A percentile compares a stretch with the other conserved stretches of the same genome.
Evolutionary conservation across 805 yeast genomes (phyloP).

Genomic region (Schwanniomyces occidentalis): DNA sequence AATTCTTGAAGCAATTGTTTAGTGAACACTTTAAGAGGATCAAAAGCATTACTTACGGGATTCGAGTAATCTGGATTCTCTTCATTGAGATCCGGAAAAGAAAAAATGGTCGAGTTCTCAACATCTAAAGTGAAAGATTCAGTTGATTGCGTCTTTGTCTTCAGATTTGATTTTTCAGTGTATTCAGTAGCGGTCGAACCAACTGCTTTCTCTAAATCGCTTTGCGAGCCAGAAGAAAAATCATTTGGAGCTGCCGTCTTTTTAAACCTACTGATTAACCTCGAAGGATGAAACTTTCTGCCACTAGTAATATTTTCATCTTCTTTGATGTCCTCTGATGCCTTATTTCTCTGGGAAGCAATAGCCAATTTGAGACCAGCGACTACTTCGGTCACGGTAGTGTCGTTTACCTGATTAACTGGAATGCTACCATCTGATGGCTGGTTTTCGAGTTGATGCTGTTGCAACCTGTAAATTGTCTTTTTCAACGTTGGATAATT

Average conservation of each 20-base stretch:
- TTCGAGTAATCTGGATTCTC: slow-evolving; percentile 6
- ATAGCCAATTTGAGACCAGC: slow-evolving; percentile 6
- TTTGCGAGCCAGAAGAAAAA: neutral
- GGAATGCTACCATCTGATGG: slow-evolving; percentile 26
- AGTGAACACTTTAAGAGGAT: slow-evolving; percentile 45
- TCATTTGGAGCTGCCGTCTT: slow-evolving; percentile 1
- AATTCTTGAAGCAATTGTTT: slow-evolving; percentile 49
- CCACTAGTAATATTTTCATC: slow-evolving; percentile 1
- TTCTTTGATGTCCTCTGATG: neutral
- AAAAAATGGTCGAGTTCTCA: slow-evolving; percentile 17
- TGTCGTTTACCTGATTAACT: slow-evolving; percentile 17
- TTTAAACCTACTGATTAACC: slow-evolving; percentile 9
- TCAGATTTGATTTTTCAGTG: too few relatives aligned
- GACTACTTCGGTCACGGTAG: slow-evolving; percentile 31
- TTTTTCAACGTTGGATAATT: slow-evolving; percentile 54
- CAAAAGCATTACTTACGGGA: slow-evolving; percentile 11
- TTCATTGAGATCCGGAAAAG: slow-evolving; percentile 8
- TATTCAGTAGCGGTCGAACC: slow-evolving; percentile 7
- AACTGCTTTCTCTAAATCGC: slow-evolving; percentile 3
- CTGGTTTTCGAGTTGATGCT: slow-evolving; percentile 27
- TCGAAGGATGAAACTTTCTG: slow-evolving; percentile 5
- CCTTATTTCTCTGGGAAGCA: slow-evolving; percentile 1
- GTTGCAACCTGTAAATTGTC: slow-evolving; percentile 54
- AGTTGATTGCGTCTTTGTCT: slow-evolving; percentile 12
- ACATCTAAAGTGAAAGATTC: slow-evolving; percentile 16